Evolutionary conservation across 495 filamentous ascomycete species (phyloP), one percentile per base, ranked within the genome.

Genomic region (Tuber aestivum): DNA sequence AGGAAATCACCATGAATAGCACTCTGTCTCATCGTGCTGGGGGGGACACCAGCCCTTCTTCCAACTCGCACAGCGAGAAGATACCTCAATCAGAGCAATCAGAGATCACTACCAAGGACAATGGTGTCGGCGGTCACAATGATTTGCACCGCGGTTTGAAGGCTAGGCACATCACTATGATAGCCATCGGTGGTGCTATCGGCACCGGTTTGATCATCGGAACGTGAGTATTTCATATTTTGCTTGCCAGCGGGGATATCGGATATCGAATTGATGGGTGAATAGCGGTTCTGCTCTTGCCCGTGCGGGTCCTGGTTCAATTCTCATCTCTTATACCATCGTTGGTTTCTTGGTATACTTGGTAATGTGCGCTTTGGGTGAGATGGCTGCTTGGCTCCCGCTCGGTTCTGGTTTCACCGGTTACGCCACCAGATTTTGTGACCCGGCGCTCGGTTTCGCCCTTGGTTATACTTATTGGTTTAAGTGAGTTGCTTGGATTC

Each of bases 151-250:
- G 90, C 50, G 87, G 87, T 8, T 84, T 93, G 70, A 88, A 89
- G 75, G 87, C 91, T 2, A 87, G 90, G 42, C 91, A 93, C 74
- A 88, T 93, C 77, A 90, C 90, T 78, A 90, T 94, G 89, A 94
- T 96, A 87, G 93, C 93, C 6, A 93, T 96, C 79, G 93, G 93
- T 41, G 92, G 92, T 70, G 93, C 93, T 18, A 92, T 96, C 77
- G 93, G 92, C 76, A 93, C 92, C 44, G 91, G 90, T 37, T 82
- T 90, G 80, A 88, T 89, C 82, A 87, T 90, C 72, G 88, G 85
- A 78, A 83, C 82, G 82, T 83, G 56, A 72, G 82, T 83, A 70
- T 37, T 42, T 40, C 69, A 7, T 70, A 38, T 20, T n/a, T 68
- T 56, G 18, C 5, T 7, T 9, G n/a, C 9, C n/a, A 48, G 42